Evolutionary conservation across 176 grass and related monocot genomes (phyloP).

Genomic region (Poa annua): DNA sequence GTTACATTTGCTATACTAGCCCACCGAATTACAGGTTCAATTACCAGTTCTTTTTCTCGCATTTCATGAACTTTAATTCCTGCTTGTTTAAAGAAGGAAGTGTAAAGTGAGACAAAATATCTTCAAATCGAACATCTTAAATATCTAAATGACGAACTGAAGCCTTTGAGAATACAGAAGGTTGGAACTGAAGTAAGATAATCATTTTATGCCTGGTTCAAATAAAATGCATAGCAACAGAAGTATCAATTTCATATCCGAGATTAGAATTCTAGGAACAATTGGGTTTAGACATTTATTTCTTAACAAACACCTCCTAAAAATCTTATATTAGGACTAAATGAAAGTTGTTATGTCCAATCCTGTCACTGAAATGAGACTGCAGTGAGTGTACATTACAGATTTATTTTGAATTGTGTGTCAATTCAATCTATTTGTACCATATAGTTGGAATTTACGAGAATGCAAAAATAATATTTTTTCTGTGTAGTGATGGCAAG

Average conservation of each 20-base stretch:
- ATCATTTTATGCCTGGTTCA: too few species aligned
- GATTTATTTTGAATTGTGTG: not conserved
- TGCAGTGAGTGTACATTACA: not conserved
- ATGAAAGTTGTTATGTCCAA: not conserved
- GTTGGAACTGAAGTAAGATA: slow-evolving; percentile 9
- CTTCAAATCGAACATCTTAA: slow-evolving; percentile 10
- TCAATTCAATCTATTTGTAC: not conserved
- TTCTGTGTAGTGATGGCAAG: not conserved
- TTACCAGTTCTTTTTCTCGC: slow-evolving; percentile 83
- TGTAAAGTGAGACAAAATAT: not conserved
- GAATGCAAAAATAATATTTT: not conserved
- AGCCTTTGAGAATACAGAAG: slow-evolving; percentile 28
- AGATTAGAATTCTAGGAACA: not conserved
- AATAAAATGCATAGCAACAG: too few species aligned
- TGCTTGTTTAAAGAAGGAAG: slow-evolving; percentile 42
- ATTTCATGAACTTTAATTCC: slow-evolving; percentile 90
- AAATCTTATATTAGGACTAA: not conserved
- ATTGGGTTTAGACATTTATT: not conserved
- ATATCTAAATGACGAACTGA: not conserved
- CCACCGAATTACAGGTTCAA: slow-evolving; percentile 93
- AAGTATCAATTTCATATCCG: not conserved
- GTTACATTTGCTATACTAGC: slow-evolving; percentile 70
- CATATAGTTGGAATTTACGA: not conserved
- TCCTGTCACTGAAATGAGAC: not conserved
- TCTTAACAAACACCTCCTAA: too few species aligned